Conservation (phyloP, 2,329 filamentous ascomycete genomes). For the Botrytis porri region DNA sequence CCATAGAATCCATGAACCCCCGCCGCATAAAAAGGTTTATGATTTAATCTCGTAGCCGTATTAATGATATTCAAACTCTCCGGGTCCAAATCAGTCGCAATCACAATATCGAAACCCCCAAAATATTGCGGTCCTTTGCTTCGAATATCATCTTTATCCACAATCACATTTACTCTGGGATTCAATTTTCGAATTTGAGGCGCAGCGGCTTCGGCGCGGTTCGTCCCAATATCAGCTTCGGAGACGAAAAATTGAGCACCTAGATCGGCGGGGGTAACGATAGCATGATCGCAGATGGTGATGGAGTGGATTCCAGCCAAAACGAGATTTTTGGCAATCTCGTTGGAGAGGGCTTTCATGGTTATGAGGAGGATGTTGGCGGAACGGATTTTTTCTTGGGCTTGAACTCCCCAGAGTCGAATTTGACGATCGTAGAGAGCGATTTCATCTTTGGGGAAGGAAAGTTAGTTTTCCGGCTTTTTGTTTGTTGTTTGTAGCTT, state of each 20-base stretch:
- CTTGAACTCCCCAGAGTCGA: slow-evolving; percentile 92
- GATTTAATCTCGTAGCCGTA: slow-evolving; percentile 74
- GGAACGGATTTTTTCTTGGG: slow-evolving; percentile 86
- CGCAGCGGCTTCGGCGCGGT: slow-evolving; percentile 78
- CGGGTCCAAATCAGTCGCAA: slow-evolving; percentile 84
- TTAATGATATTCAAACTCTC: slow-evolving; percentile 75
- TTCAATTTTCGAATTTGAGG: slow-evolving; percentile 82
- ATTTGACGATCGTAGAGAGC: slow-evolving; percentile 97
- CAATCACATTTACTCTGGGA: slow-evolving; percentile 74
- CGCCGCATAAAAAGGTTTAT: slow-evolving; percentile 83
- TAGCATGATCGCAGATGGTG: slow-evolving; percentile 78
- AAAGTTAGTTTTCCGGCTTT: neutral
- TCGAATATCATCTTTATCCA: slow-evolving; percentile 66
- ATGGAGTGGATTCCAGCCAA: slow-evolving; percentile 88
- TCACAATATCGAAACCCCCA: slow-evolving; percentile 75
- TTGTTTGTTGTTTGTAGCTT: neutral
- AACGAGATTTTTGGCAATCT: slow-evolving; percentile 96
- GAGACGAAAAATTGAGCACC: slow-evolving; percentile 80
- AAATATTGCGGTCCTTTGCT: slow-evolving; percentile 73
- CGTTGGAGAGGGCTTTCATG: slow-evolving; percentile 83
- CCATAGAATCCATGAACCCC: slow-evolving; percentile 87
- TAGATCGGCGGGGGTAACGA: slow-evolving; percentile 75
- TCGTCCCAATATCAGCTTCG: slow-evolving; percentile 68
- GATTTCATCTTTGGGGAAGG: slow-evolving; percentile 69
- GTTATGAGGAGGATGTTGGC: slow-evolving; percentile 88